Evolutionary conservation across 768 basidiomycete species (phyloP), one percentile per base, ranked within the genome.

Genomic region (Kwoniella sp.): DNA sequence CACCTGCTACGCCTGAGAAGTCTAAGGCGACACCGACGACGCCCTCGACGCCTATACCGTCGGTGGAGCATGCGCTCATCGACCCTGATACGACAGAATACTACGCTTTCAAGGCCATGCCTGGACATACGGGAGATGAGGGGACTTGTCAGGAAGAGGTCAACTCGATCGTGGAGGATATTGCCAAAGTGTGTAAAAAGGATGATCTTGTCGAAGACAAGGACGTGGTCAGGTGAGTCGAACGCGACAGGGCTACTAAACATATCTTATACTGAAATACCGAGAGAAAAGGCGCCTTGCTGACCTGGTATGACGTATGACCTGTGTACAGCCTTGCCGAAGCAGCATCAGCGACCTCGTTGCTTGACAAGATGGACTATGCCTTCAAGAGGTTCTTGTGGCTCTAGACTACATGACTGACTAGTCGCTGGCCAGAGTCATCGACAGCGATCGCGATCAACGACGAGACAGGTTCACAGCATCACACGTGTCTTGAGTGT

Each of bases 331-430:
- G 91, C 71, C 77, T 93, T 69, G 84, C 85, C 7, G 91, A 96
- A 69, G 94, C 94, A 1, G 87, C 89, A 77, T 84, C 86, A 58
- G 87, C 88, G 83, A 96, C 91, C 2, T 90, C 87, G 65, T 83
- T 94, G 68, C 90, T 91, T 78, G 86, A 92, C 15, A 92, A 92
- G 81, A 89, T 95, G 86, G 93, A 96, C 74, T 92, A 95, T 77
- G 91, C 90, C 0, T 84, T 96, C 55, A 97, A 94, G 83, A 83
- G 92, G 68, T 81, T 95, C 76, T 80, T 95, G 63, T 95, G 92
- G 92, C 80, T 95, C 13, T 77, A 59, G 36, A 33, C n/a, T 40
- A 47, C 24, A 19, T 17, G 1, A 1, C 17, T 56, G n/a, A 12
- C 12, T 4, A 21, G 24, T n/a, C n/a, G 21, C 33, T 5, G 13